These are phyloP conservation scores for Cladosporium sp. DNA, from an alignment of 2,329 filamentous ascomycete species.

Conservation along the genomic window DNA sequence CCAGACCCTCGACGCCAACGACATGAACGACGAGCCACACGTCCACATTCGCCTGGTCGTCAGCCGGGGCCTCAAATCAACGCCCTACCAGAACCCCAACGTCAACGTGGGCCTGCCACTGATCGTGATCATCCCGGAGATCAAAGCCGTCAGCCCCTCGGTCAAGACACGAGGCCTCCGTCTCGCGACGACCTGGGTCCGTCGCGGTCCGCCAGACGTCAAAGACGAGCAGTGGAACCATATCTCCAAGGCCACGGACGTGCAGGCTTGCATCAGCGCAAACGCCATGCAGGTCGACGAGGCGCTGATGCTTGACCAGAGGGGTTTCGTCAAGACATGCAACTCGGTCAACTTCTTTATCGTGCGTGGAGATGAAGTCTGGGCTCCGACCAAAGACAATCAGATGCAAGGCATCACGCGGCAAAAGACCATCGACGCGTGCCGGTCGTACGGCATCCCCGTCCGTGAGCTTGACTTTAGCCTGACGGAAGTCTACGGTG, in stretches of 20 bases:
- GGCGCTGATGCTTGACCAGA: not conserved
- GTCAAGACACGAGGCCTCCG: not conserved
- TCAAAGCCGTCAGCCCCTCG: not conserved
- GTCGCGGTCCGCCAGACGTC: not conserved
- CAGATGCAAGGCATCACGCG: slow-evolving; percentile 31
- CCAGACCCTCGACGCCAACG: no score
- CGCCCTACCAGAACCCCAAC: no score
- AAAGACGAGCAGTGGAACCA: slow-evolving; percentile 1
- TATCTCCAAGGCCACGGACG: not conserved
- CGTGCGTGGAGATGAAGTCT: slow-evolving; percentile 28
- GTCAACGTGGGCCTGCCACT: not conserved
- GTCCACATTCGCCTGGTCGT: no score
- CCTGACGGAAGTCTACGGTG: slow-evolving; percentile 27
- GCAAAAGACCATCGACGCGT: slow-evolving; percentile 29
- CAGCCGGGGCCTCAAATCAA: no score
- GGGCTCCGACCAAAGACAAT: slow-evolving; percentile 29
- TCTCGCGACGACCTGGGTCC: not conserved
- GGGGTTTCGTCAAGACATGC: slow-evolving; percentile 23
- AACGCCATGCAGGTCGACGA: not conserved
- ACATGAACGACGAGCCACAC: no score
- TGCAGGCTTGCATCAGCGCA: not conserved
- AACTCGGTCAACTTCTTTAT: slow-evolving; percentile 33
- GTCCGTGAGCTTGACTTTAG: slow-evolving; percentile 27
- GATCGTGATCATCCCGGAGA: not conserved
- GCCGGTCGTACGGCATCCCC: slow-evolving; percentile 21